Conservation (phyloP, 495 filamentous ascomycete genomes). For the Friedmanniomyces endolithicus region DNA sequence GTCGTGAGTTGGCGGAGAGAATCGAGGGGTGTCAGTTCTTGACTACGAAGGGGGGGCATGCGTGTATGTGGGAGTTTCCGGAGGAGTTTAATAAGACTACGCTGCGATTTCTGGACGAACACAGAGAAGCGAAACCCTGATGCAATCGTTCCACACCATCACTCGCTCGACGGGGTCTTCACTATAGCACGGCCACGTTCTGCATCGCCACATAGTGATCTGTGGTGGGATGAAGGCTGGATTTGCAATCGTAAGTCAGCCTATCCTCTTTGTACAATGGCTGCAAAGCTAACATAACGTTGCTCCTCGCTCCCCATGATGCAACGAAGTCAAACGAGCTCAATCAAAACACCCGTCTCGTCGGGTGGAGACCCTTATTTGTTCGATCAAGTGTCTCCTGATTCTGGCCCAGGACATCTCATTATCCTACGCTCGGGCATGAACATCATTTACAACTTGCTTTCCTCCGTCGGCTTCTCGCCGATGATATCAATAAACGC, state of each 20-base stretch:
- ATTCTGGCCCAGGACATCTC: not conserved
- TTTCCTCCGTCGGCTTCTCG: conserved; percentile 27
- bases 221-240: no score
- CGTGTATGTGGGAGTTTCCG: conserved; percentile 17
- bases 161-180: no score
- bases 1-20: conserved; percentile 12
- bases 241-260: not conserved
- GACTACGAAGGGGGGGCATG: conserved; percentile 18
- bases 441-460: conserved; percentile 11
- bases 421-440: not conserved
- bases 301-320: not conserved
- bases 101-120: conserved; percentile 7
- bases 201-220: no score
- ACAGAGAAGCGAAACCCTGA: not conserved
- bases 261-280: not conserved
- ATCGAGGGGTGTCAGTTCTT: conserved; percentile 14
- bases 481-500: conserved; percentile 73
- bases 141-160: no score
- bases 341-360: not conserved
- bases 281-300: not conserved
- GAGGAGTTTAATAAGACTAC: conserved; percentile 17
- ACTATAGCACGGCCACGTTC: no score
- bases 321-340: not conserved
- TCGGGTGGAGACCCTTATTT: no score
- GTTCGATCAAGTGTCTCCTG: no score